phyloP scores from a whole-genome alignment of 306 rosid species.

The Begonia peltatifolia region DNA sequence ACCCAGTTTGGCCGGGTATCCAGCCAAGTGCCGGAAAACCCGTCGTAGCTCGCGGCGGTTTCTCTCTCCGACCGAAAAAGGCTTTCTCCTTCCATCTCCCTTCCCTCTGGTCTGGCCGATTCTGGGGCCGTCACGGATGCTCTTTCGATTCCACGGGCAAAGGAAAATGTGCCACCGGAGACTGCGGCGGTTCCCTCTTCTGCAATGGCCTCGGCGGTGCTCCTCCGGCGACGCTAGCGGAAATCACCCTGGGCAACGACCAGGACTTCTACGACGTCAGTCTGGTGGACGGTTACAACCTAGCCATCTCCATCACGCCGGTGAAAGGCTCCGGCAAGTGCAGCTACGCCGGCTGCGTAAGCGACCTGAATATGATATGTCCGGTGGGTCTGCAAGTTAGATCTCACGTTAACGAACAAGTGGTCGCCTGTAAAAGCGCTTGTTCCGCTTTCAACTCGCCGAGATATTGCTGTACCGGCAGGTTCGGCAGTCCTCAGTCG shows the following conservation, averaged over 20 bases:
- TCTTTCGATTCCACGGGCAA: constrained; percentile 23
- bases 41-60: neutral
- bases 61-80: neutral
- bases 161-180: constrained; percentile 41
- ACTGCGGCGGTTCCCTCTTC: constrained; percentile 33
- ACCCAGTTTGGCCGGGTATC: neutral
- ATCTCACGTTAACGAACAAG: constrained; percentile 5
- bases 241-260: constrained; percentile 49
- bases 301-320: constrained; percentile 32
- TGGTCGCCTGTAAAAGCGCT: constrained; percentile 43
- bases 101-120: constrained; percentile 34
- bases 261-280: constrained; percentile 46
- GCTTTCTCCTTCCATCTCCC: neutral
- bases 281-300: constrained; percentile 57
- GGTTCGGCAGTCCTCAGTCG: constrained; percentile 21
- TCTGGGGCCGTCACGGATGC: constrained; percentile 39
- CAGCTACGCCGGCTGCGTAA: constrained; percentile 15
- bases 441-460: constrained; percentile 36
- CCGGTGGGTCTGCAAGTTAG: constrained; percentile 29
- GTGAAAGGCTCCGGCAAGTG: constrained; percentile 14
- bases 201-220: constrained; percentile 33
- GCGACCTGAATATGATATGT: constrained; percentile 25
- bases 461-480: constrained; percentile 40
- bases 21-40: neutral
- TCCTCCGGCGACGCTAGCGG: constrained; percentile 44